Base-by-base conservation (phyloP, 2,329 filamentous ascomycete species). In the Trichoderma citrinoviride region DNA sequence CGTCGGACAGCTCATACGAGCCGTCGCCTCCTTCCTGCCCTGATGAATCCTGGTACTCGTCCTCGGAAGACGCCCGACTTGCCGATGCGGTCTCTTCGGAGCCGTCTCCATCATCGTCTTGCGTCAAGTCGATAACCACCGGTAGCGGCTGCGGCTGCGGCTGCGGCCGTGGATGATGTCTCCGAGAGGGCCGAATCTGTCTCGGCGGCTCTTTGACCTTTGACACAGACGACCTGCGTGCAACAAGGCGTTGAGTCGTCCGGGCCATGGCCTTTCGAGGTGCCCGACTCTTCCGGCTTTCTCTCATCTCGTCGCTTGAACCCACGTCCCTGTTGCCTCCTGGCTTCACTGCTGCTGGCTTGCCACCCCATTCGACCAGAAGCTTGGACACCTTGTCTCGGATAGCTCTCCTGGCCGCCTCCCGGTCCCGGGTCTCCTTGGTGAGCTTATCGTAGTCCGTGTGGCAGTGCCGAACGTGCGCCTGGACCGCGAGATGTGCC, bases 381-480 rank as follows among this genome's bases (percentile, higher is more conserved):
- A 71, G 23, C 6, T 40, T 41, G 2, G 49, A 41, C 7, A 68
- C 60, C 47, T 65, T 25, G 7, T 19, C 29, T 7, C 56, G 49
- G 15, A 69, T 64, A 5, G 53, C 50, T 19, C 55, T 62, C 25
- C 69, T 66, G 8, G 68, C 67, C 27, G 53, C 55, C 17, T 57
- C 50, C 10, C 61, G 60, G 47, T 61, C 44, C 10, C 23, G 41
- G 10, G 49, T 37, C 25, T 25, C 29, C 17, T 44, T 57, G n/a
- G 67, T 29, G 47, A 81, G 67, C 41, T 58, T 49, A 15, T 85
- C 81, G 64, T 85, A 85, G 1, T 74, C 68, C 0, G 82, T 85
- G 50, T 82, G 77, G 3, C 64, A 67, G 68, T 85, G 83, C 7
- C 83, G 75, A 5, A 82, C 76, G 67, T 84, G 80, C 3, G 83